A percentile compares a stretch with the other conserved stretches of the same genome.
Conservation (phyloP, 1,284 basidiomycete species). For the Wallemia ichthyophaga region DNA sequence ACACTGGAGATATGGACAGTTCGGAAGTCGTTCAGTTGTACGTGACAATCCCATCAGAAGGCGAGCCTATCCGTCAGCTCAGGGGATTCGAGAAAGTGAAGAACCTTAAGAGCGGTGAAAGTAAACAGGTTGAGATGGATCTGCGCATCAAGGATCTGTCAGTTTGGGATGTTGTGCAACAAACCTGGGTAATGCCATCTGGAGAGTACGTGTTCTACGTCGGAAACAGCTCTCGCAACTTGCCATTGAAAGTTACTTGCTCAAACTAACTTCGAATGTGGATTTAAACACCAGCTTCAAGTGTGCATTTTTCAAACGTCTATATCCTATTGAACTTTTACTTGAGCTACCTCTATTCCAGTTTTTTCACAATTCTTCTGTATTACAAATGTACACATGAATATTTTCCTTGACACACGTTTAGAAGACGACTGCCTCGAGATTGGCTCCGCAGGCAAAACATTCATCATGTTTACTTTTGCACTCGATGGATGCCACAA, state of each 20-base stretch:
- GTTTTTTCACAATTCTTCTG: too few species aligned
- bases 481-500: too few species aligned
- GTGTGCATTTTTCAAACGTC: too few species aligned
- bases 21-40: conserved; percentile 3
- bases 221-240: neutral
- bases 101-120: conserved; percentile 13
- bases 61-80: conserved; percentile 15
- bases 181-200: neutral
- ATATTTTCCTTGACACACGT: too few species aligned
- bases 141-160: neutral
- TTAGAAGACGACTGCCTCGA: too few species aligned
- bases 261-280: too few species aligned
- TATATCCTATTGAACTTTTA: too few species aligned
- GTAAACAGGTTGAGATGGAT: neutral
- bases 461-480: too few species aligned
- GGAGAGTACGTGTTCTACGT: neutral
- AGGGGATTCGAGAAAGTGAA: conserved; percentile 15
- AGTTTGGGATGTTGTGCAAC: neutral
- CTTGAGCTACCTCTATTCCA: too few species aligned
- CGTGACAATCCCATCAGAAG: conserved; percentile 14
- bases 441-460: too few species aligned
- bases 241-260: neutral
- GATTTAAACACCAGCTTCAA: too few species aligned
- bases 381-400: too few species aligned
- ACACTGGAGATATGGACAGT: neutral